Evolutionary conservation across 306 rosid genomes (phyloP), one percentile per base, ranked within the genome.

Genomic region (Bauhinia variegata): DNA sequence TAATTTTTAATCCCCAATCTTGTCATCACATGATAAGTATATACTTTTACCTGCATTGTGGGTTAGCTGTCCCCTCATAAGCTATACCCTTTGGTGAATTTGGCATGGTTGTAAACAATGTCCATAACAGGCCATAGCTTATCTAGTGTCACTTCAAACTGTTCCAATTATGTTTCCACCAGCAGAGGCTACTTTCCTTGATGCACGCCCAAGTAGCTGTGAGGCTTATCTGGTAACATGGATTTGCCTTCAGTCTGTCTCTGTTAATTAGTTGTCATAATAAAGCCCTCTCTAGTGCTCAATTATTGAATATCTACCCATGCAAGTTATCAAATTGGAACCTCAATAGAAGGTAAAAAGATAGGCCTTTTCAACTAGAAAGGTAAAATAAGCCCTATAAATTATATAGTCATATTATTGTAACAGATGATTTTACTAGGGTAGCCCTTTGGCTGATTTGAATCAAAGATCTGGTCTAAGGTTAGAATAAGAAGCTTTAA

Each of bases 41-140:
- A 62, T 76, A 46, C 76, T 42, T 80, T 11, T 66, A 74, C 77
- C 62, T 62, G 67, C 82, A 54, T 9, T 48, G 18, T 74, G 47
- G 54, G 54, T 62, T 54, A 41, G 12, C 23, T 68, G 56, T 60
- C 50, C 72, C 79, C 18, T 67, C 37, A 39, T 42, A 19, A 8
- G 31, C 8, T 2, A 37, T 30, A 49, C 3, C 11, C 14, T 61
- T 49, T 38, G 1, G 54, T 49, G 60, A 62, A 4, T 19, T 55
- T 39, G 46, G 19, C 56, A 11, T 67, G 79, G 75, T 64, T 55
- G 73, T 56, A 65, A 62, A 76, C 32, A 69, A 63, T 68, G 49
- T 60, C 74, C 80, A 43, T 17, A 46, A 62, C 60, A 15, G 80
- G 73, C 74, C 74, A 44, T 44, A 44, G 16, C 76, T 36, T 58